These are phyloP conservation scores for Punctularia strigosozonata DNA, from an alignment of 768 basidiomycete genomes.

Conservation along the genomic window DNA sequence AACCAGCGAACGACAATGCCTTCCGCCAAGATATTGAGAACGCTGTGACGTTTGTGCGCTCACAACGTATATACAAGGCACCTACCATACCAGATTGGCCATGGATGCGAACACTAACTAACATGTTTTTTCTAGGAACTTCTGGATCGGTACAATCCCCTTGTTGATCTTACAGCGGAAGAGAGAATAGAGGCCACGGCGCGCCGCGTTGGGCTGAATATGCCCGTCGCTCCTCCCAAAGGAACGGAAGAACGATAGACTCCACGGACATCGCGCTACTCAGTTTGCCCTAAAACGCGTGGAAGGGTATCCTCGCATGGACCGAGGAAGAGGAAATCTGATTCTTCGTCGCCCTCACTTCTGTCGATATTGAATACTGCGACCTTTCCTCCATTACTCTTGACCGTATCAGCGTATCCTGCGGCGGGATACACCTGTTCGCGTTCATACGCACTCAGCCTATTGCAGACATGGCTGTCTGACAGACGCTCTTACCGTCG, in stretches of 20 bases:
- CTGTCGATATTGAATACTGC: slow-evolving; percentile 24
- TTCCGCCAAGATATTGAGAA: slow-evolving; percentile 44
- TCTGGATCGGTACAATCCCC: slow-evolving; percentile 81
- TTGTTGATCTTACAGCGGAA: slow-evolving; percentile 64
- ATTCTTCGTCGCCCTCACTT: slow-evolving; percentile 23
- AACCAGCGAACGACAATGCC: slow-evolving; percentile 9
- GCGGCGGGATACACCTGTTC: slow-evolving; percentile 23
- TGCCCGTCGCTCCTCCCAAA: too few relatives aligned
- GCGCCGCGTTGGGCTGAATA: slow-evolving; percentile 74
- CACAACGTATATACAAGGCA: slow-evolving; percentile 73
- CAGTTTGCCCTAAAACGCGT: slow-evolving; percentile 25
- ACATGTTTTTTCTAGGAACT: slow-evolving; percentile 37
- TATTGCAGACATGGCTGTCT: too few relatives aligned
- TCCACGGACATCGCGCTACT: too few relatives aligned
- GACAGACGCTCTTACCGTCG: slow-evolving; percentile 16
- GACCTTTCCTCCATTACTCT: slow-evolving; percentile 19
- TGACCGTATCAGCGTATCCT: slow-evolving; percentile 14
- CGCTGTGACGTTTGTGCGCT: slow-evolving; percentile 52
- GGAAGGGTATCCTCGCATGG: slow-evolving; percentile 36
- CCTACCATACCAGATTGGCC: slow-evolving; percentile 9
- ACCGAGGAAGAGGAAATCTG: slow-evolving; percentile 39
- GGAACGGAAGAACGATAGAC: too few relatives aligned
- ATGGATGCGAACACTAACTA: not conserved
- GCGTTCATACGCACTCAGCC: not conserved
- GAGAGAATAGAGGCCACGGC: slow-evolving; percentile 81